phyloP scores from a whole-genome alignment of 768 basidiomycete genomes.

The Coprinellus micaceus region DNA sequence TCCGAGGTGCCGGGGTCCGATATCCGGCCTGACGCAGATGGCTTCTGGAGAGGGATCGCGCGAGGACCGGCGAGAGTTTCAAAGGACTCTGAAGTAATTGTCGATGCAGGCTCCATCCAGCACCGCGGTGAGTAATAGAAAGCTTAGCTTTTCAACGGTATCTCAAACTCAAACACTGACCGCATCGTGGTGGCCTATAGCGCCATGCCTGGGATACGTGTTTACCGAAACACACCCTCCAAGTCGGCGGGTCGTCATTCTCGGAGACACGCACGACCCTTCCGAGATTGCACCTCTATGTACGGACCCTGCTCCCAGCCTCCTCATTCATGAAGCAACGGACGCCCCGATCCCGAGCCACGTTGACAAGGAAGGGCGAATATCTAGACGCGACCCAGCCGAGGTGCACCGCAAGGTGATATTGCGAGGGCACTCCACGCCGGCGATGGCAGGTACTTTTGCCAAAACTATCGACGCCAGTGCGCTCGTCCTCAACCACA shows the following conservation, averaged over 20 bases:
- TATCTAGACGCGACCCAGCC: slow-evolving; percentile 38
- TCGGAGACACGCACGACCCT: slow-evolving; percentile 76
- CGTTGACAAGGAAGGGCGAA: slow-evolving; percentile 42
- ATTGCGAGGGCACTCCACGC: slow-evolving; percentile 75
- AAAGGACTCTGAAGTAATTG: slow-evolving; percentile 38
- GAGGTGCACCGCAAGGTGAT: slow-evolving; percentile 48
- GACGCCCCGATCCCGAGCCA: slow-evolving; percentile 63
- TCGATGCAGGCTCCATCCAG: slow-evolving; percentile 71
- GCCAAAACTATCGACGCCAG: slow-evolving; percentile 59
- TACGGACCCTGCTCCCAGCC: slow-evolving; percentile 43
- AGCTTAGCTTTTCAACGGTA: neutral
- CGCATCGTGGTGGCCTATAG: slow-evolving; percentile 31
- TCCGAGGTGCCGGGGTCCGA: slow-evolving; percentile 65
- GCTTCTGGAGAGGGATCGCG: slow-evolving; percentile 63
- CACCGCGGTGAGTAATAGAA: slow-evolving; percentile 59
- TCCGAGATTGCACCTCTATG: slow-evolving; percentile 57
- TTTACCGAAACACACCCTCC: slow-evolving; percentile 52
- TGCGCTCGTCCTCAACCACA: slow-evolving; percentile 72
- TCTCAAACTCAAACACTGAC: too few species aligned
- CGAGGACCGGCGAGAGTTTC: slow-evolving; percentile 29
- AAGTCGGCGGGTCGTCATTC: slow-evolving; percentile 63
- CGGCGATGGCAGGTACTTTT: slow-evolving; percentile 74
- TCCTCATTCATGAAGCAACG: slow-evolving; percentile 86
- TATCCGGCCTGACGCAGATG: slow-evolving; percentile 49
- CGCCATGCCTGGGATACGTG: slow-evolving; percentile 77